Base-by-base conservation (phyloP, 2,329 filamentous ascomycete genomes). In the Plenodomus lindquistii region DNA sequence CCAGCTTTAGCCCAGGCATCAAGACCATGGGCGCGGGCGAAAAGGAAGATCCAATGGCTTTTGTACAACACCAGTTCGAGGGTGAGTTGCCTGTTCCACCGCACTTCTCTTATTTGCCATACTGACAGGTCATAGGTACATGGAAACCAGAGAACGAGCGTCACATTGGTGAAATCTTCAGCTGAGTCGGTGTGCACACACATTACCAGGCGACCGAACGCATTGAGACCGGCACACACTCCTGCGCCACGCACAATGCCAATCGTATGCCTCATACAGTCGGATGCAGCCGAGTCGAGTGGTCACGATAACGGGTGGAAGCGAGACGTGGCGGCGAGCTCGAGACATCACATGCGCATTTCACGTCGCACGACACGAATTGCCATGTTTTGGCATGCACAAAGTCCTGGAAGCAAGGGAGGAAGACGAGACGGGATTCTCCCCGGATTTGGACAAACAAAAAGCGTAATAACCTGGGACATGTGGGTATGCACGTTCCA, bases 31-130 rank as follows among this genome's bases (percentile, higher is more conserved):
- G 89, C 11, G 89, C 94, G 38, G 86, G 87, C 65, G 91, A 95
- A 54, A 81, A 86, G 36, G 91, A 97, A 60, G 88, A 97, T 69
- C 91, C 91, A 1, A 93, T 96, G 90, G 94, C 94, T 1, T 97
- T 96, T 78, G 94, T 99, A 52, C 92, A 94, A 76, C 94, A 99
- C 75, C 86, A 91, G 46, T 99, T 99, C 72, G 90, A 96, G 79
- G 94, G 93, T 95, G 77, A 59, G 81, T 24, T 16, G 34, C 54
- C 38, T 24, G 40, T 22, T 44, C 44, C 4, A 8, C 15, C 11
- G 27, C 10, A 15, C 6, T 31, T 15, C 11, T 31, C 27, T n/a
- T n/a, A 48, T 37, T 44, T 37, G 44, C 37, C 44, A 55, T 58
- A 54, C 63, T 71, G 42, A 71, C 59, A 46, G 43, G 40, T 16